Evolutionary conservation across 1,284 basidiomycete species (phyloP), one percentile per base, ranked within the genome.

Genomic region (Polyporus tsugae): DNA sequence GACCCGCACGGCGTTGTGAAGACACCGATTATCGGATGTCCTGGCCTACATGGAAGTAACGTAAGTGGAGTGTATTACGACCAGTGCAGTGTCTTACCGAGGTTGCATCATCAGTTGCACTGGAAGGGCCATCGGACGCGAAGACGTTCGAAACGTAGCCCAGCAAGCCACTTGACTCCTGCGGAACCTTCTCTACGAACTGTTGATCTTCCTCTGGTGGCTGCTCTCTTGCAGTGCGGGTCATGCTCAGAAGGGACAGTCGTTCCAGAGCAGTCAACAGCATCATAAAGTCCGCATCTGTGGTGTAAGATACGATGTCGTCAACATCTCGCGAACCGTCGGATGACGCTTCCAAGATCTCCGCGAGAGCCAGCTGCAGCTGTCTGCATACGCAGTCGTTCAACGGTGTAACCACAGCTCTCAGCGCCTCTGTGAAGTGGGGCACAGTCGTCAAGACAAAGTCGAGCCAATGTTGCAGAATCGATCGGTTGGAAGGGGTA

Each of bases 401-500:
- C 29, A 99, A 82, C 1, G 95, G 91, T 17, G 89, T 83, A n/a
- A 98, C 83, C 49, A 93, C 85, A 17, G 84, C 81, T 53, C 89
- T 87, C 7, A 95, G 82, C 29, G 87, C 83, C 55, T 90, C 89
- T 69, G 94, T 92, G 75, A 95, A 94, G 73, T 94, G 91, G 0
- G 95, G 91, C 9, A 97, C 83, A 0, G 95, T 94, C 91, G 95
- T 95, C 64, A 98, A 86, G 66, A 98, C 86, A 78, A 99, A 99
- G 79, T 99, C 97, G 29, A 98, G 86, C 97, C 97, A 99, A 77
- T 98, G 95, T 76, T 97, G 95, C 15, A 98, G 81, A 29, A 97
- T 86, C 1, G 94, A 86, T 25, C 91, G 89, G 79, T 97, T 97
- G 29, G 86, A 82, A 6, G 85, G 82, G 5, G 84, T 79, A 5